Evolutionary conservation across 2,329 filamentous ascomycete species (phyloP).

Genomic region (Celoporthe dispersa): DNA sequence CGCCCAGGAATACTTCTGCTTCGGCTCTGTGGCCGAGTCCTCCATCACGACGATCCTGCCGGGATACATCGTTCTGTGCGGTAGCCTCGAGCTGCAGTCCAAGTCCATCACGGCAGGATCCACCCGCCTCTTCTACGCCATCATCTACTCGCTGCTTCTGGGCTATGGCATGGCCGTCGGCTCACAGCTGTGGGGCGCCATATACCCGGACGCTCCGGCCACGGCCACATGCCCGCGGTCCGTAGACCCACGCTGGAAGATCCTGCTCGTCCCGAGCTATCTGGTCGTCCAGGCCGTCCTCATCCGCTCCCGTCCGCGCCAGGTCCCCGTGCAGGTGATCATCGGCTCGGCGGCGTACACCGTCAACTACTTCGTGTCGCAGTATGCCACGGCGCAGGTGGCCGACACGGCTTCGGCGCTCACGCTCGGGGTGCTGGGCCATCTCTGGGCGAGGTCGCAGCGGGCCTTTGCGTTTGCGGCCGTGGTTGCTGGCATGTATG

Average conservation of each 20-base stretch:
- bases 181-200: constrained; percentile 39
- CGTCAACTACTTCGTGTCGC: constrained; percentile 31
- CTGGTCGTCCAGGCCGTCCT: constrained; percentile 55
- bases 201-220: constrained; percentile 39
- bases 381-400: constrained; percentile 29
- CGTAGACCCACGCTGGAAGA: constrained; percentile 47
- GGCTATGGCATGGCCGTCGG: constrained; percentile 34
- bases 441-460: constrained; percentile 29
- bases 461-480: constrained; percentile 27
- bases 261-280: constrained; percentile 71
- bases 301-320: constrained; percentile 22
- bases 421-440: constrained; percentile 27
- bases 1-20: constrained; percentile 24
- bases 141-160: constrained; percentile 25
- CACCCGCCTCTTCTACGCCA: constrained; percentile 24
- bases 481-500: constrained; percentile 27
- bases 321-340: constrained; percentile 30
- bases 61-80: constrained; percentile 25
- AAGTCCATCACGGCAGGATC: constrained; percentile 26
- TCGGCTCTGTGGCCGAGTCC: constrained; percentile 22
- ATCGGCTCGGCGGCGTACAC: constrained; percentile 30
- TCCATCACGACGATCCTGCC: constrained; percentile 26
- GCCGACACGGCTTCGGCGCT: constrained; percentile 28
- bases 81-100: constrained; percentile 26
- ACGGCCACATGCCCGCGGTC: constrained; percentile 37